These are phyloP conservation scores for Termitomyces bulborhizus DNA, from an alignment of 768 basidiomycete species.

Conservation along the genomic window DNA sequence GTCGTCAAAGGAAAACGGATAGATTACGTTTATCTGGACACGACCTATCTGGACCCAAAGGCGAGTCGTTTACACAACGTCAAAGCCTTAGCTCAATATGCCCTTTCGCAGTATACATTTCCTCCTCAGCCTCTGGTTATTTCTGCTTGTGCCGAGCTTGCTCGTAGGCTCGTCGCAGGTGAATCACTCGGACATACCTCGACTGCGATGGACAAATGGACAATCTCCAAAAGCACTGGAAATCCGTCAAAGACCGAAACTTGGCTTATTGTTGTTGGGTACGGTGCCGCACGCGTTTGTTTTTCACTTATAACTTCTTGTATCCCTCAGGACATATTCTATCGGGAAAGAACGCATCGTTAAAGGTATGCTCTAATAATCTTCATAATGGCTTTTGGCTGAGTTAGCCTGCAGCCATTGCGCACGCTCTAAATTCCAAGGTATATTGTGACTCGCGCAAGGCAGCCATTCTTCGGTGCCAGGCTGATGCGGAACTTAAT, in stretches of 20 bases:
- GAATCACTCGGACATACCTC: slow-evolving; percentile 21
- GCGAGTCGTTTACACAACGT: slow-evolving; percentile 20
- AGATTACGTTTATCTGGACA: slow-evolving; percentile 90
- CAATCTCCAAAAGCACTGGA: slow-evolving; percentile 27
- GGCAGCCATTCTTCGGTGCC: slow-evolving; percentile 73
- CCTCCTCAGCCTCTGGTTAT: slow-evolving; percentile 95
- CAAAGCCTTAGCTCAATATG: neutral
- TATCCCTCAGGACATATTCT: slow-evolving; percentile 71
- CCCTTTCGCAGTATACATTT: slow-evolving; percentile 68
- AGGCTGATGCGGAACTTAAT: slow-evolving; percentile 80
- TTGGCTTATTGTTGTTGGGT: slow-evolving; percentile 71
- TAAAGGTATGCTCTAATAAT: slow-evolving; percentile 52
- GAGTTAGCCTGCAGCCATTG: slow-evolving; percentile 54
- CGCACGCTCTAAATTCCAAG: slow-evolving; percentile 71
- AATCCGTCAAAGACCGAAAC: slow-evolving; percentile 31
- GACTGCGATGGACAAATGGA: slow-evolving; percentile 47
- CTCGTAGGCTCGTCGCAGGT: slow-evolving; percentile 47
- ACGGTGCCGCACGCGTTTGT: slow-evolving; percentile 9
- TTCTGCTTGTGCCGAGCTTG: slow-evolving; percentile 84
- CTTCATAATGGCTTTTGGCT: neutral
- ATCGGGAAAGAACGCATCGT: slow-evolving; percentile 98
- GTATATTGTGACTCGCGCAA: slow-evolving; percentile 90
- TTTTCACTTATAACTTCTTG: neutral
- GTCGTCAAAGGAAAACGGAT: slow-evolving; percentile 74
- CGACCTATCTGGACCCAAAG: slow-evolving; percentile 91